A percentile compares a stretch with the other conserved stretches of the same genome.
Evolutionary conservation across 805 yeast genomes (phyloP).

Genomic region (Lachancea sp.): DNA sequence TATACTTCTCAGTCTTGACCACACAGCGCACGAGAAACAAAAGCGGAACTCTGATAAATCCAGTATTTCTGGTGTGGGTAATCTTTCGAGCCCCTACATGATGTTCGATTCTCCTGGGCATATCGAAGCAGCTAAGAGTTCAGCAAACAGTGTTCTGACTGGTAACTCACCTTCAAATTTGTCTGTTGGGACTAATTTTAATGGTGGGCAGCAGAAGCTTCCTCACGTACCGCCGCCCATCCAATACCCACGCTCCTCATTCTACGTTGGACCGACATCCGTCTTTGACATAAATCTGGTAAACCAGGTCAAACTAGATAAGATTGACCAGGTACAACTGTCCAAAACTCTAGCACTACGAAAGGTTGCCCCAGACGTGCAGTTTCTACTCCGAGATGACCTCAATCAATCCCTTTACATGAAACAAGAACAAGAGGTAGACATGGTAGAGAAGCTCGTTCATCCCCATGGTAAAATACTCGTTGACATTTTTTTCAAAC

Average conservation of each 20-base stretch:
- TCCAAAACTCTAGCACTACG: conserved; percentile 62
- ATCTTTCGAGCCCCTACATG: neutral
- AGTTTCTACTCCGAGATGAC: conserved; percentile 77
- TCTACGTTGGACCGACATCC: conserved; percentile 84
- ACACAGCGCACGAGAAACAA: neutral
- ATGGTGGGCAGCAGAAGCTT: conserved; percentile 1
- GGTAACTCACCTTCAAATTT: conserved; percentile 3
- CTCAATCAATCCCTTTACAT: conserved; percentile 62
- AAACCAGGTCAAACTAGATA: conserved; percentile 56
- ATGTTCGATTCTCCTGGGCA: conserved; percentile 4
- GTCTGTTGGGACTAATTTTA: neutral
- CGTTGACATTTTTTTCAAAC: conserved; percentile 73
- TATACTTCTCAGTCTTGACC: conserved; percentile 20
- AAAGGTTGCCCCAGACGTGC: conserved; percentile 68
- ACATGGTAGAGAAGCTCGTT: conserved; percentile 74
- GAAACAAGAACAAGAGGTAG: conserved; percentile 69
- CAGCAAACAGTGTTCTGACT: neutral
- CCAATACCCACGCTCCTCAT: conserved; percentile 86
- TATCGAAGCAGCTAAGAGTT: conserved; percentile 5
- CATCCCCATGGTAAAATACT: conserved; percentile 88
- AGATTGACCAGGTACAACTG: conserved; percentile 74
- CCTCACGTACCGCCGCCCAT: conserved; percentile 35
- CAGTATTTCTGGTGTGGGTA: neutral
- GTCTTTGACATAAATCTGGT: conserved; percentile 68
- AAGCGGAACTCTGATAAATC: conserved; percentile 3